Percentiles rank a stretch among this genome's conserved stretches.
Conservation (phyloP, 2,329 filamentous ascomycete genomes). For the Alternaria tenuissima region DNA sequence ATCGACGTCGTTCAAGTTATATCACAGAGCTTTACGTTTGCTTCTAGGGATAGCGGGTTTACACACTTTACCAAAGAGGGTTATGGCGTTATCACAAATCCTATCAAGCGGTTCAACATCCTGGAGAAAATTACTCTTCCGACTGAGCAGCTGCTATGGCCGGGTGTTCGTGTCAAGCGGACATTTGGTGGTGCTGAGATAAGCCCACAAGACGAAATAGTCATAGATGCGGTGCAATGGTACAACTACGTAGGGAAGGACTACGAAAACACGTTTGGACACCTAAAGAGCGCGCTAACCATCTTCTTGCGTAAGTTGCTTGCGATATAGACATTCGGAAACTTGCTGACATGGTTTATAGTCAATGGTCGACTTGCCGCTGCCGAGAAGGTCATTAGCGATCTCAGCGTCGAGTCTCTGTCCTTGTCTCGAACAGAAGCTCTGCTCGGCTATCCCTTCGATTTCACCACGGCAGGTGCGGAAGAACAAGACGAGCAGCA, state of each 20-base stretch:
- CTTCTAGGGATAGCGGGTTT: constrained; percentile 35
- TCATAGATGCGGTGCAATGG: constrained; percentile 88
- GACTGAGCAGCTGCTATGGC: constrained; percentile 53
- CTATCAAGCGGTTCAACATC: constrained; percentile 53
- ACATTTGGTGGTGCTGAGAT: constrained; percentile 69
- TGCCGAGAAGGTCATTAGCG: constrained; percentile 62
- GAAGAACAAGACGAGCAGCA: constrained; percentile 39
- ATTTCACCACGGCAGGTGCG: constrained; percentile 39
- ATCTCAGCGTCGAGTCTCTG: constrained; percentile 60
- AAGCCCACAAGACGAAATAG: constrained; percentile 70
- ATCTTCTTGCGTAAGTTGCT: constrained; percentile 79
- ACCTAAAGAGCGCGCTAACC: constrained; percentile 78
- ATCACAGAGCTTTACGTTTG: constrained; percentile 68
- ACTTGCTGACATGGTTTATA: constrained; percentile 32
- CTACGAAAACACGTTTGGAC: constrained; percentile 67
- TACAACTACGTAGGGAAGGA: constrained; percentile 75
- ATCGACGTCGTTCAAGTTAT: constrained; percentile 79
- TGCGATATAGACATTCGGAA: background rate
- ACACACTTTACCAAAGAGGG: constrained; percentile 34
- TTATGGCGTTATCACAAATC: constrained; percentile 32
- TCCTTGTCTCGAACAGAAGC: constrained; percentile 52
- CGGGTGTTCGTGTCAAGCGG: constrained; percentile 70
- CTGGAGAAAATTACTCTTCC: constrained; percentile 58
- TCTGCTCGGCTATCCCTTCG: constrained; percentile 52
- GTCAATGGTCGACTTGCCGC: constrained; percentile 61